Conservation (phyloP, 1,139 yeast species). For the Diutina neorugosa region DNA sequence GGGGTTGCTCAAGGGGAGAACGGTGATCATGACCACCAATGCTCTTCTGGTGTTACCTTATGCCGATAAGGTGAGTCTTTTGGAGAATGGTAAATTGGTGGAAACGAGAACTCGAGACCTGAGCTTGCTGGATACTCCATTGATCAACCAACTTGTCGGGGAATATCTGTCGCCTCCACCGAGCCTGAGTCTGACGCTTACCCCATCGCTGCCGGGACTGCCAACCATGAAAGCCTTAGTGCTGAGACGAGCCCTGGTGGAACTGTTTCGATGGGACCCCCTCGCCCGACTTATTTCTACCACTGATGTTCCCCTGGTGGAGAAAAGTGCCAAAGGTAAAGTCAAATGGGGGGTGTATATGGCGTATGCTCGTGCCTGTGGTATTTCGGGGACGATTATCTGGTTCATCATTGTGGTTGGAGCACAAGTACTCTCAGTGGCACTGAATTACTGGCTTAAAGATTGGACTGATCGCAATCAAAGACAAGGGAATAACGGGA, state of each 20-base stretch:
- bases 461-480: conserved; percentile 44
- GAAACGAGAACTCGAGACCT: conserved; percentile 11
- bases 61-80: conserved; percentile 18
- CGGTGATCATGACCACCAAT: conserved; percentile 26
- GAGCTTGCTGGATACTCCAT: conserved; percentile 12
- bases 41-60: conserved; percentile 22
- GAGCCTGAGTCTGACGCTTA: not conserved
- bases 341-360: conserved; percentile 16
- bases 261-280: conserved; percentile 1
- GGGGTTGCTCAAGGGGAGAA: conserved; percentile 13
- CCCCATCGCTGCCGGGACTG: not conserved
- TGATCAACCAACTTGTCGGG: conserved; percentile 13
- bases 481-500: conserved; percentile 13
- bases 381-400: conserved; percentile 11
- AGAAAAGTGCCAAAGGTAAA: conserved; percentile 17
- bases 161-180: conserved; percentile 4
- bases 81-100: conserved; percentile 16
- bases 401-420: conserved; percentile 7
- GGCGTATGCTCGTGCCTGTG: conserved; percentile 16
- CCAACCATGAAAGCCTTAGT: not conserved
- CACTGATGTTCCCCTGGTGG: conserved; percentile 8
- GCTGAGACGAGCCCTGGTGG: conserved; percentile 11
- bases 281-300: not conserved
- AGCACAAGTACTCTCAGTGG: conserved; percentile 6
- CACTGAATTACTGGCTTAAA: conserved; percentile 46